Evolutionary conservation across 805 yeast genomes (phyloP), one percentile per base, ranked within the genome.

Genomic region (Cyberlindnera mycetangii): DNA sequence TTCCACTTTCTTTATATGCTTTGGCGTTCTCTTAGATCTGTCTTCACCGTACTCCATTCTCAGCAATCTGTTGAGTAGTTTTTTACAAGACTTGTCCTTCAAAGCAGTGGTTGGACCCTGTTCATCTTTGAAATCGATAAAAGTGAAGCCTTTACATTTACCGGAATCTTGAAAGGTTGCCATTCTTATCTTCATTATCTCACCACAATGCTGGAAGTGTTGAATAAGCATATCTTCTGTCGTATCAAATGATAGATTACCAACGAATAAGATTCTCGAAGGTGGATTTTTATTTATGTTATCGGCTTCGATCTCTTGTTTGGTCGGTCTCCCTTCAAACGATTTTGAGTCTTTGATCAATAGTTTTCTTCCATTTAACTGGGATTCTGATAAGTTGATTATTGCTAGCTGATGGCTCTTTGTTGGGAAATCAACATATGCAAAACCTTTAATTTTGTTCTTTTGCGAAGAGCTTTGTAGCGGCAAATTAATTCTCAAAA

Each of bases 131-230:
- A 90, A 92, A 64, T 92, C 98, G 28, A 92, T 70, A 59, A 93
- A 92, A 1, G 96, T 89, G 70, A 92, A 92, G 2, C 98, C 98
- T 65, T 93, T 93, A 71, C 98, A 92, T 62, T 90, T 92, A 1
- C 97, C 98, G 40, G 85, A 71, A 62, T 92, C 99, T 67, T 93
- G 89, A 66, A 92, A 92, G n/a, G 99, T 90, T 4, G 98, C 98
- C 95, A 90, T 92, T 64, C 99, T 78, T 42, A 92, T 79, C 53
- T 79, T 79, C 22, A 72, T 67, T 47, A 95, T 92, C 51, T 85
- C 89, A 32, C 98, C 97, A 67, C 96, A 89, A 58, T 85, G 92
- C 65, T 85, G 84, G 71, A 92, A 92, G 51, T 87, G 96, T 54
- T 80, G 84, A 52, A 79, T 81, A 35, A 92, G 69, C 50, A 81